Base-by-base conservation (phyloP, 805 yeast genomes). In the Suhomyces pyralidae region DNA sequence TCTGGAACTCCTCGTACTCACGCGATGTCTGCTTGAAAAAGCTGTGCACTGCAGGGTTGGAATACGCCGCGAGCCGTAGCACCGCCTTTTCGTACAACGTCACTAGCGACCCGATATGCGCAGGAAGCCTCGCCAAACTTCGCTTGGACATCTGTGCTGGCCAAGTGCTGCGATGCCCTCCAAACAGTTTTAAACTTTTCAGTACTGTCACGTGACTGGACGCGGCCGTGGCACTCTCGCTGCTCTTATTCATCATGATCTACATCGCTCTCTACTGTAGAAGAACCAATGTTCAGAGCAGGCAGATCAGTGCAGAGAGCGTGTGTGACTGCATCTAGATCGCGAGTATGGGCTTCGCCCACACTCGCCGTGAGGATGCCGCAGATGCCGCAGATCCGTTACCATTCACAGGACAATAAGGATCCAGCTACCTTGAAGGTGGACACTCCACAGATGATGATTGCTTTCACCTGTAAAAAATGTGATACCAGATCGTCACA, bases 391-490 rank as follows among this genome's bases (percentile, higher is more conserved):
- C 45, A 42, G 22, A 12, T 24, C n/a, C 45, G 45, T 24, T 24
- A 10, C 28, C 15, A 42, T 22, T 42, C 45, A 12, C 42, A 38
- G 30, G 12, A 12, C 15, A 30, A 42, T 28, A 12, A 12, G 5
- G 14, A 42, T 3, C n/a, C 17, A 20, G 51, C 51, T n/a, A 44
- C 50, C 22, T 50, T 82, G 54, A 83, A 86, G 60, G 79, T 81
- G 19, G 94, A 88, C 50, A 83, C 86, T 55, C 96, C 96, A 2
- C 82, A 85, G 67, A 74, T 89, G 56, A 86, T 90, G 86, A 80
- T 93, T 20, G 93, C 96, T 0, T 92, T 93, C 71, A 93, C 97
- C 0, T 93, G 98, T 71, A 93, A 91, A 66, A 82, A 83, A 58
- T 93, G 98, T 70, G 79, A 82, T 45, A 81, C 87, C 2, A 75